Evolutionary conservation across 805 yeast species (phyloP).

Genomic region (Wickerhamomyces alni): DNA sequence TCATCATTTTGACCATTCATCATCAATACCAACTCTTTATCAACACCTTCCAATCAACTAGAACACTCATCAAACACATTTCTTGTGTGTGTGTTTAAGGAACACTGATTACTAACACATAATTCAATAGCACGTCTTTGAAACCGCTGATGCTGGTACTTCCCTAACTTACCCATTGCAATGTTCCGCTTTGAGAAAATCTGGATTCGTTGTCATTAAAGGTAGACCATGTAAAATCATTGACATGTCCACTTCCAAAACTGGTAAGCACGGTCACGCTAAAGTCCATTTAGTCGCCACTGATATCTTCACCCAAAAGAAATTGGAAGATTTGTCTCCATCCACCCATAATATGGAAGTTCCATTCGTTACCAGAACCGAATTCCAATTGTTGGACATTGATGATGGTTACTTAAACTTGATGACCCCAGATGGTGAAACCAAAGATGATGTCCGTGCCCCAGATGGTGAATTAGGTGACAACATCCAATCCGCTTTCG

Average conservation of each 20-base stretch:
- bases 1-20: not conserved
- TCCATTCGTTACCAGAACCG: constrained; percentile 94
- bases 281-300: constrained; percentile 99
- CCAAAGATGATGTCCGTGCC: constrained; percentile 97
- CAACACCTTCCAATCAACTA: too few relatives aligned
- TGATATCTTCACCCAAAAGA: constrained; percentile 98
- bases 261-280: constrained; percentile 99
- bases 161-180: constrained; percentile 98
- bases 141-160: constrained; percentile 98
- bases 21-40: too few relatives aligned
- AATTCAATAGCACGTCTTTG: constrained; percentile 75
- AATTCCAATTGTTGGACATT: constrained; percentile 94
- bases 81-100: too few relatives aligned
- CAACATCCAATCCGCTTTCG: constrained; percentile 85
- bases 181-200: constrained; percentile 99
- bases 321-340: constrained; percentile 99
- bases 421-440: constrained; percentile 96
- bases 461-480: constrained; percentile 99
- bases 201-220: constrained; percentile 98
- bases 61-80: too few relatives aligned
- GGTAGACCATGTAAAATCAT: constrained; percentile 99
- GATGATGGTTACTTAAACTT: constrained; percentile 97
- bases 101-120: constrained; percentile 6
- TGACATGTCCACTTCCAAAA: constrained; percentile 99
- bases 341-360: constrained; percentile 99